A percentile compares a stretch with the other conserved stretches of the same genome.
phyloP scores from a whole-genome alignment of 31 red algal species.

The Odonthalia washingtoniensis region DNA sequence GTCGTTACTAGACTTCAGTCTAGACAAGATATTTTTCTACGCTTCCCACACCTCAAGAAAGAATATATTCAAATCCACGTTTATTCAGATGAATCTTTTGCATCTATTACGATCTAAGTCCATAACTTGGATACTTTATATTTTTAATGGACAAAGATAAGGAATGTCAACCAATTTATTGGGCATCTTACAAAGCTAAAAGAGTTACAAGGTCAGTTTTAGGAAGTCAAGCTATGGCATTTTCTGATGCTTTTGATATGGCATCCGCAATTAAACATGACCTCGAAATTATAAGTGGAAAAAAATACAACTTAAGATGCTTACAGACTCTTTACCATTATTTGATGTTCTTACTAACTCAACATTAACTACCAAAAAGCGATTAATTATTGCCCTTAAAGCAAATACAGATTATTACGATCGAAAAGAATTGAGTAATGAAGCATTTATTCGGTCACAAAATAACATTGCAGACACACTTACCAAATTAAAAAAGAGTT shows the following conservation, averaged over 20 bases:
- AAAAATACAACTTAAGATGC: slow-evolving; percentile 26
- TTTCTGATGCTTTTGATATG: slow-evolving; percentile 44
- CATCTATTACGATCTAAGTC: background rate
- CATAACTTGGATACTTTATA: slow-evolving; percentile 46
- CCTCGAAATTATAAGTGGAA: slow-evolving; percentile 17
- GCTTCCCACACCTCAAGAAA: too few species aligned
- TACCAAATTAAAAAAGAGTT: slow-evolving; percentile 7
- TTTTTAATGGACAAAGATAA: slow-evolving; percentile 6
- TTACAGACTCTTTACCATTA: slow-evolving; percentile 40
- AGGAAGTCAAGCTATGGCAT: slow-evolving; percentile 32
- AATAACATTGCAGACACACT: background rate
- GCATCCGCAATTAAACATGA: slow-evolving; percentile 35
- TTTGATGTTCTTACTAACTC: too few species aligned
- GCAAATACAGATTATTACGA: slow-evolving; percentile 46
- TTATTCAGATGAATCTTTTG: slow-evolving; percentile 40
- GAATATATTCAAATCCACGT: slow-evolving; percentile 11
- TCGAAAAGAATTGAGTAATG: background rate
- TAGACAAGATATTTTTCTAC: too few species aligned
- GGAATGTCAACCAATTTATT: too few species aligned
- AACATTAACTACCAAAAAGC: too few species aligned
- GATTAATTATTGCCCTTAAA: slow-evolving; percentile 47
- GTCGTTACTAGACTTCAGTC: too few species aligned
- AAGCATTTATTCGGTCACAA: background rate
- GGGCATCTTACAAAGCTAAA: background rate
- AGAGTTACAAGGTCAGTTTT: slow-evolving; percentile 20